These are phyloP conservation scores for Fragilaria crotonensis DNA, from an alignment of 108 stramenopile species.

Conservation along the genomic window DNA sequence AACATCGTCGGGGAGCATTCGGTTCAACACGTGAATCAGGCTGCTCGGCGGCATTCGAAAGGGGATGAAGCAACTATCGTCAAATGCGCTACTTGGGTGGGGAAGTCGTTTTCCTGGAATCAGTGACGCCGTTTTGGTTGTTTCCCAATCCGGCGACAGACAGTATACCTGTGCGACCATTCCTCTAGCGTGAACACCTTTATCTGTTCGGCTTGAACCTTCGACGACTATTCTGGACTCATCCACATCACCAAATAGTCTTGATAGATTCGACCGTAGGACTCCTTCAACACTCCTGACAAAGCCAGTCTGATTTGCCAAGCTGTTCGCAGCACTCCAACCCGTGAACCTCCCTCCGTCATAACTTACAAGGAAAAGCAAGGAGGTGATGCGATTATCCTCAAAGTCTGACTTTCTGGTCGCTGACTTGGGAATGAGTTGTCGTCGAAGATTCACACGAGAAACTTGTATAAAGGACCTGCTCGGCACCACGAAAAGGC, in stretches of 20 bases:
- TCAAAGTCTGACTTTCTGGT: too few relatives aligned
- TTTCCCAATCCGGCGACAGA: neutral
- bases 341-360: slow-evolving; percentile 72
- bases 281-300: slow-evolving; percentile 34
- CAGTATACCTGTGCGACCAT: slow-evolving; percentile 73
- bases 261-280: slow-evolving; percentile 45
- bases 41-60: slow-evolving; percentile 53
- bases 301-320: slow-evolving; percentile 14
- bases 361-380: too few relatives aligned
- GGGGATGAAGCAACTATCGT: slow-evolving; percentile 44
- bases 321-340: slow-evolving; percentile 53
- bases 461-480: too few relatives aligned
- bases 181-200: slow-evolving; percentile 67
- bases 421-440: too few relatives aligned
- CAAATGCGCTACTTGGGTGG: slow-evolving; percentile 46
- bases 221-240: slow-evolving; percentile 51
- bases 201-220: slow-evolving; percentile 77
- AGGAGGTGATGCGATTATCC: too few relatives aligned
- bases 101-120: slow-evolving; percentile 44
- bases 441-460: too few relatives aligned
- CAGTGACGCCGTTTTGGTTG: neutral
- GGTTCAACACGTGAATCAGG: slow-evolving; percentile 62
- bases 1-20: slow-evolving; percentile 71
- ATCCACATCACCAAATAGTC: slow-evolving; percentile 69
- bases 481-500: too few relatives aligned